phyloP scores from a whole-genome alignment of 805 yeast species.

The Jamesozyma hellenica region DNA sequence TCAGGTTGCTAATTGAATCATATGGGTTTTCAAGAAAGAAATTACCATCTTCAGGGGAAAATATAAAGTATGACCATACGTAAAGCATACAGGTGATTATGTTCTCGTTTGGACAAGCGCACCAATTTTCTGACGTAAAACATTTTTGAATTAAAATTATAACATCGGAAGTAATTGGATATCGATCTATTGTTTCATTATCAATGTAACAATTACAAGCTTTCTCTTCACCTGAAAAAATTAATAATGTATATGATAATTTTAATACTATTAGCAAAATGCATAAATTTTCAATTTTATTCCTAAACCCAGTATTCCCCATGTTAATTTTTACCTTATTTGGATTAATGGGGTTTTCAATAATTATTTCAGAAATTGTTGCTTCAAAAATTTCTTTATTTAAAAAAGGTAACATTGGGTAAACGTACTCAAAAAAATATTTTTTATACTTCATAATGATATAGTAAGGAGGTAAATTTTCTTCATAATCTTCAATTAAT shows the following conservation, averaged over 20 bases:
- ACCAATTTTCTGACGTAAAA: slow-evolving; percentile 21
- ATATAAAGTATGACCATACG: slow-evolving; percentile 26
- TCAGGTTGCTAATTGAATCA: slow-evolving; percentile 21
- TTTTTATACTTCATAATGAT: slow-evolving; percentile 17
- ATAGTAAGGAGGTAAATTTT: slow-evolving; percentile 18
- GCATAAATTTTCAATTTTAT: slow-evolving; percentile 21
- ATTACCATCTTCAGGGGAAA: slow-evolving; percentile 29
- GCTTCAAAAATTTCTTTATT: slow-evolving; percentile 22
- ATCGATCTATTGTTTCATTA: slow-evolving; percentile 12
- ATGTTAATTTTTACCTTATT: slow-evolving; percentile 15
- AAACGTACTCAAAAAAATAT: slow-evolving; percentile 23
- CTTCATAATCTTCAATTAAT: slow-evolving; percentile 15
- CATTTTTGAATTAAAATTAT: slow-evolving; percentile 17
- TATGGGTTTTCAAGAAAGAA: slow-evolving; percentile 27
- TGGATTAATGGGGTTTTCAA: slow-evolving; percentile 4
- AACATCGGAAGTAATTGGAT: slow-evolving; percentile 19
- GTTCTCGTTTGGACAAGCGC: slow-evolving; percentile 26
- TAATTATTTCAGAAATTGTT: slow-evolving; percentile 14
- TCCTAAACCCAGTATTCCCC: slow-evolving; percentile 19
- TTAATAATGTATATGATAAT: slow-evolving; percentile 21
- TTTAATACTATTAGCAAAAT: slow-evolving; percentile 20
- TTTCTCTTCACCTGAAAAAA: slow-evolving; percentile 10
- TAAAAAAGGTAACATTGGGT: slow-evolving; percentile 21
- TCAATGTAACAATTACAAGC: slow-evolving; percentile 5
- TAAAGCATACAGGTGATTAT: slow-evolving; percentile 21